Base-by-base conservation (phyloP, 768 basidiomycete species). In the Naganishia randhawae region DNA sequence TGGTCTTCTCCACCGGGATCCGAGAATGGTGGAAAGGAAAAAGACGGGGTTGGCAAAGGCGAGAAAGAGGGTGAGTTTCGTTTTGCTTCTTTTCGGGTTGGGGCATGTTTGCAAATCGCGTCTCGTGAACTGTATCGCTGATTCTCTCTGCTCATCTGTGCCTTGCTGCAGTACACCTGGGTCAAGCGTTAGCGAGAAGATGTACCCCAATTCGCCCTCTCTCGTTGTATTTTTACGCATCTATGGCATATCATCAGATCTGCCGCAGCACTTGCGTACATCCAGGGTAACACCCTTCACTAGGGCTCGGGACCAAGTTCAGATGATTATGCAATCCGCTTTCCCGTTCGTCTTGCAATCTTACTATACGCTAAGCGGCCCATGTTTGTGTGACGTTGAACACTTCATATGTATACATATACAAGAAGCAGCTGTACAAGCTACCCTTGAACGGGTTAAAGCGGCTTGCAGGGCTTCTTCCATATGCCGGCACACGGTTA, bases 21-120 rank as follows among this genome's bases (percentile, higher is more conserved):
- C 93, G 52, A 89, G 96, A 80, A 91, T 95, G 91, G 94, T 96
- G 33, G 95, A 99, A 82, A 85, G 95, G 74, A 99, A 99, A 83
- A 99, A 99, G 85, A 91, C 95, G 17, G 91, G 91, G 67, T 80
- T 86, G 75, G 86, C 89, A 69, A 96, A 96, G 83, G 92, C 95
- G 69, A 87, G 94, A 81, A 93, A 94, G 82, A 85, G 85, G 82
- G 92, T 93, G 80, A 50, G 90, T 86, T 16, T 67, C 35, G 9
- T 27, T 27, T 22, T n/a, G 1, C 50, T 42, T 27, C 45, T 68
- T 66, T 71, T 70, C 32, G 2, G 57, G 16, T 17, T 17, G 5
- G 16, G 42, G 42, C 19, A 7, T 13, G 14, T 42, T 42, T 42
- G n/a, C n/a, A n/a, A n/a, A n/a, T n/a, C n/a, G n/a, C n/a, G n/a